Evolutionary conservation across 306 rosid species (phyloP), one percentile per base, ranked within the genome.

Genomic region (Lupinus albus): DNA sequence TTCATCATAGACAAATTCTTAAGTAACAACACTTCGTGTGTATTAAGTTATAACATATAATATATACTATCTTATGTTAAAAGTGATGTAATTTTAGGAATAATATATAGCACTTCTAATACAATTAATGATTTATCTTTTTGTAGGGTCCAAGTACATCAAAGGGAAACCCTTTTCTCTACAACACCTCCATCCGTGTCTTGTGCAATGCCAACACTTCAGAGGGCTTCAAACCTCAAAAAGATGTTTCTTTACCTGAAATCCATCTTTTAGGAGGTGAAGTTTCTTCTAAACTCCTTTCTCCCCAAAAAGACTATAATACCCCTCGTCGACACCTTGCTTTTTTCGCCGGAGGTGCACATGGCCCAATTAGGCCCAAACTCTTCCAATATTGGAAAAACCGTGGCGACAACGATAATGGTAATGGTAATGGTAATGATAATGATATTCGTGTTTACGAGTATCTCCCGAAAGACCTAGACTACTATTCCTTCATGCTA

Each of bases 161-260:
- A 61, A 14, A 56, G 49, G 97, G 96, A 4, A 81, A 84, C 61
- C 82, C 78, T 16, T 80, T 79, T 15, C 84, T 92, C 35, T 85
- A 79, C 83, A 82, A 82, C 66, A 89, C 82, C 33, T 89, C 97
- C 44, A 92, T 87, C 73, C 79, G 95, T 25, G 30, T 25, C 30
- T 25, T 25, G 30, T 25, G 30, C 30, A 25, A 25, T 25, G 30
- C 30, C 30, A 92, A 92, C 85, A 53, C 84, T 50, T 84, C 92
- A 35, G 97, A 92, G 77, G 95, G 97, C 59, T 92, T 92, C 89
- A 79, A 83, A 72, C 98, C 96, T 7, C 66, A 72, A 62, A 92
- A 87, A 30, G 98, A 92, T 70, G 95, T 89, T 33, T 56, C 79
- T 63, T 84, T 89, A 30, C 96, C 96, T 0, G 98, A 92, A 78